These are phyloP conservation scores for Wickerhamiella occidentalis DNA, from an alignment of 805 yeast species.

Conservation along the genomic window DNA sequence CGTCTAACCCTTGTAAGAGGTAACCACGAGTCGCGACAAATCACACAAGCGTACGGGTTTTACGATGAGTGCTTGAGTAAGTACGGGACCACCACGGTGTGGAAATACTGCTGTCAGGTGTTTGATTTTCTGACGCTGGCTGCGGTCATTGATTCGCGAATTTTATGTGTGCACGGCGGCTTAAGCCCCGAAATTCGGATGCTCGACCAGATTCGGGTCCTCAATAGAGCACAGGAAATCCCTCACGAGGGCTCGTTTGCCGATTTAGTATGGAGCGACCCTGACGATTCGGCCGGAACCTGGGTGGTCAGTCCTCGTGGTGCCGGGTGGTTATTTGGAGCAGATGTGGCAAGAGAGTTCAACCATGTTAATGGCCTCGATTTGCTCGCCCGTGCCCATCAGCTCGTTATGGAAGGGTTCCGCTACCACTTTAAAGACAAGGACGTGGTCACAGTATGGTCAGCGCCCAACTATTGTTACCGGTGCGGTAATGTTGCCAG, in stretches of 20 bases:
- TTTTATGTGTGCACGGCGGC: conserved; percentile 95
- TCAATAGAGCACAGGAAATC: conserved; percentile 93
- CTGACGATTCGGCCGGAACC: conserved; percentile 82
- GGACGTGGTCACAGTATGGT: conserved; percentile 96
- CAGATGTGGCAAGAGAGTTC: conserved; percentile 87
- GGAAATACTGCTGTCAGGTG: conserved; percentile 95
- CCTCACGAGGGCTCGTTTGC: conserved; percentile 99
- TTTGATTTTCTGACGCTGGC: conserved; percentile 89
- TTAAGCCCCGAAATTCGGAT: conserved; percentile 92
- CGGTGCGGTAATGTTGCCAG: conserved; percentile 97
- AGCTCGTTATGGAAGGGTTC: conserved; percentile 96
- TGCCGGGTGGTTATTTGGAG: conserved; percentile 96
- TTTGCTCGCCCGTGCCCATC: conserved; percentile 92
- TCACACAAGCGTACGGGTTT: conserved; percentile 97
- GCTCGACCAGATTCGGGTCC: conserved; percentile 90
- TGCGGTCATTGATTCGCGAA: conserved; percentile 90
- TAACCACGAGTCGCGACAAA: conserved; percentile 94
- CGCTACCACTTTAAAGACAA: conserved; percentile 91
- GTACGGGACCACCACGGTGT: conserved; percentile 87
- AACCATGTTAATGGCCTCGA: conserved; percentile 85
- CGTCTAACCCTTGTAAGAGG: conserved; percentile 88
- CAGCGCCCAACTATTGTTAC: conserved; percentile 94
- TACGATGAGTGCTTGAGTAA: conserved; percentile 90
- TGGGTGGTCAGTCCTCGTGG: conserved; percentile 99
- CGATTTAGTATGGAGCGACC: conserved; percentile 95